A percentile compares a stretch with the other conserved stretches of the same genome.
Conservation (phyloP, 345 rosid species). For the Salix arbutifolia region DNA sequence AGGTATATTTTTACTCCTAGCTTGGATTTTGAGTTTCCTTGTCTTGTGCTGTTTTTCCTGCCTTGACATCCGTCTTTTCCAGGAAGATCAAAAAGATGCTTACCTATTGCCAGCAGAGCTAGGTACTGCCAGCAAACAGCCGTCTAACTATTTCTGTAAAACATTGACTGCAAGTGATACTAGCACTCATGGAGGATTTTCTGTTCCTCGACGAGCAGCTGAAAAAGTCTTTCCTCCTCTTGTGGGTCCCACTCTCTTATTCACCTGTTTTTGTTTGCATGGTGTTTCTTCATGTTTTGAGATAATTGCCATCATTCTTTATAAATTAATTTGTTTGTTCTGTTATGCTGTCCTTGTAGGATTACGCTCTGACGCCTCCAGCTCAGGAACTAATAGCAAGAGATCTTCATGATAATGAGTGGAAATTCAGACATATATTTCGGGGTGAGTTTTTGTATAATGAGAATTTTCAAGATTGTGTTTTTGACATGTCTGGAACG, state of each 20-base stretch:
- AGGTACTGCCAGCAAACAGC: constrained; percentile 32
- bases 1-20: not conserved
- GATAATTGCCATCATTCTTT: not conserved
- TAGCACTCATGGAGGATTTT: constrained; percentile 42
- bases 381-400: not conserved
- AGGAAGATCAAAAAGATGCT: not conserved
- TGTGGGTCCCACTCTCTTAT: constrained; percentile 13
- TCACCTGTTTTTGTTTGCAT: not conserved
- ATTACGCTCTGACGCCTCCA: not conserved
- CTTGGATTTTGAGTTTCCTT: not conserved
- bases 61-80: not conserved
- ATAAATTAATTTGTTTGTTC: not conserved
- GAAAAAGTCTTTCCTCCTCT: constrained; percentile 57
- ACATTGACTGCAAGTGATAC: constrained; percentile 37
- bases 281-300: not conserved
- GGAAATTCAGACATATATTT: not conserved
- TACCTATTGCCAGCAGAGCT: not conserved
- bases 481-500: not conserved
- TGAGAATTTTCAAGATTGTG: not conserved
- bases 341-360: not conserved
- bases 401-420: not conserved
- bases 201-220: constrained; percentile 57
- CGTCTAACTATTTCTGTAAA: constrained; percentile 49
- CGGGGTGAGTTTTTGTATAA: not conserved
- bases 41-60: not conserved